A percentile compares a stretch with the other conserved stretches of the same genome.
phyloP scores from a whole-genome alignment of 208 protist genomes.

The Crithidia mellificae region DNA sequence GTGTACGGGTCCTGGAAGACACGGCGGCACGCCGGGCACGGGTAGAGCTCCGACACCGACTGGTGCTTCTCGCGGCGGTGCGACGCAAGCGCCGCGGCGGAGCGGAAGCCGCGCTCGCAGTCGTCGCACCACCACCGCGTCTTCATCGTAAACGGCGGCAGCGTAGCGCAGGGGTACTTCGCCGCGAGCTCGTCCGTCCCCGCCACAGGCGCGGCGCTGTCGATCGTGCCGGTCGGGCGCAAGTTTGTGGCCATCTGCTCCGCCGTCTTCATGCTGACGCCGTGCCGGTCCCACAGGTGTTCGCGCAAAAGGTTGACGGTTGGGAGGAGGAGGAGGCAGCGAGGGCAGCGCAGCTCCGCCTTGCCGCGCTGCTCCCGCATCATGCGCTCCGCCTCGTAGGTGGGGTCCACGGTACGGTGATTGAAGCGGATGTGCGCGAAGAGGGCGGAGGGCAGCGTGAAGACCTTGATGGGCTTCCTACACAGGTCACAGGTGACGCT shows the following conservation, averaged over 20 bases:
- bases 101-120: conserved; percentile 78
- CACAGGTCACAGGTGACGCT: conserved; percentile 74
- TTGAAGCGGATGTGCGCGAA: conserved; percentile 88
- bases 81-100: conserved; percentile 48
- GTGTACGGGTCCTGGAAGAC: conserved; percentile 63
- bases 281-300: conserved; percentile 59
- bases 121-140: conserved; percentile 77
- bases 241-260: not conserved
- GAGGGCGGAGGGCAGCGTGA: conserved; percentile 74
- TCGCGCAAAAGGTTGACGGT: conserved; percentile 31
- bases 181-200: not conserved
- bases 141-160: conserved; percentile 17
- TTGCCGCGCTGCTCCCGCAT: conserved; percentile 39
- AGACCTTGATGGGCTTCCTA: conserved; percentile 40
- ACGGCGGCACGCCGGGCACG: conserved; percentile 86
- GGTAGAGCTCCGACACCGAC: conserved; percentile 38
- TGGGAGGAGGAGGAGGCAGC: conserved; percentile 52
- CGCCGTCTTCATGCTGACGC: not conserved
- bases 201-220: not conserved
- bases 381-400: conserved; percentile 75
- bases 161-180: not conserved
- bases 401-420: conserved; percentile 74
- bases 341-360: conserved; percentile 40
- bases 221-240: not conserved
- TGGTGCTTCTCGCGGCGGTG: conserved; percentile 66